Base-by-base conservation (phyloP, 2,329 filamentous ascomycete species). In the Neonectria hederae region DNA sequence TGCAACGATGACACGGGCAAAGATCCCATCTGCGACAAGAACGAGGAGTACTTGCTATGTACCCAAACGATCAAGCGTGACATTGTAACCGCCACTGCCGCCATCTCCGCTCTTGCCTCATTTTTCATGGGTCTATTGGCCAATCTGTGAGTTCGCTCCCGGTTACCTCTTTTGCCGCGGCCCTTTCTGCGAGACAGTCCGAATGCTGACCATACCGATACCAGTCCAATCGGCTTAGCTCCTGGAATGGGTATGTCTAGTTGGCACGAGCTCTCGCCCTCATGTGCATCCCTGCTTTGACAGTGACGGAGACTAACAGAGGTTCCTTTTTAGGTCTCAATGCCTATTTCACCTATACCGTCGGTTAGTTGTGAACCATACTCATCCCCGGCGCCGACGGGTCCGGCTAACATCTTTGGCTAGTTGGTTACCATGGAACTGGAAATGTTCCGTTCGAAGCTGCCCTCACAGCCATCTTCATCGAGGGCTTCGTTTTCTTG, bases 401-500 rank as follows among this genome's bases (percentile, higher is more conserved):
- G 2, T 5, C 10, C 2, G 17, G 10, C 43, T 63, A 22, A 63
- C 43, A 13, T 17, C 21, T 4, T n/a, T 9, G 10, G 21, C 54
- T 30, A 76, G 93, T 97, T 61, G 93, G 93, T 4, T 88, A 83
- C 73, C 90, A 94, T 76, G 93, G 93, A 46, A 86, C 83, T 22
- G 92, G 92, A 2, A 83, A 85, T 38, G 89, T 97, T 9, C 88
- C 92, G 1, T 97, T 92, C 75, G 78, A 86, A 57, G 85, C 94
- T 45, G 93, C 93, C 35, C 81, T 97, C 40, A 96, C 93, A 4
- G 93, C 93, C 58, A 93, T 96, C 69, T 97, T 97, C 76, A 90
- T 96, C 14, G 93, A 97, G 78, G 93, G 93, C 40, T 92, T 92
- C 77, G 89, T 97, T 66, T 97, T 97, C 79, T 87, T 97, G 54